Evolutionary conservation across 129 eudicot genomes (phyloP), one percentile per base, ranked within the genome.

Genomic region (Ambrosia trifida): DNA sequence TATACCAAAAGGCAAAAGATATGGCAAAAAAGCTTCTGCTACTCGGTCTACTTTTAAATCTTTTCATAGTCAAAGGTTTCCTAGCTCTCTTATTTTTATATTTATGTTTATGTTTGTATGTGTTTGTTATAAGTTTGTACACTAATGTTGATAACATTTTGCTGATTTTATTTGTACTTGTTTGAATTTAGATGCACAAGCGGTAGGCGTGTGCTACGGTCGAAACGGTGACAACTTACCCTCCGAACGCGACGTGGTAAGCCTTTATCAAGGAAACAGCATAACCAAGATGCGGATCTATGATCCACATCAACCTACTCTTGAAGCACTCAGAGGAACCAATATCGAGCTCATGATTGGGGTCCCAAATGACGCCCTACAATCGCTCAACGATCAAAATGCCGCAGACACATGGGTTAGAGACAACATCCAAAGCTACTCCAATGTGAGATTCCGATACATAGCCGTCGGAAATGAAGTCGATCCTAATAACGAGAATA

Each of bases 381-480:
- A 69, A 44, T n/a, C 67, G 10, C 72, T 89, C 4, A 33, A 65
- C 7, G 70, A 46, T 56, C 86, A 28, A 20, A 32, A 62, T 0
- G 54, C 30, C 0, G 96, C 92, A 1, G 58, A 32, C 8, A 31
- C 69, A 3, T 89, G 96, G 96, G 87, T 89, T 33, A 76, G 70
- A 13, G 57, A 53, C 59, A 86, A 89, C 69, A 54, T 89, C 9
- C 52, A 14, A 33, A 57, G 72, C 58, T 82, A 76, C 76, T 70
- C 85, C 0, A 65, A 69, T 2, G 80, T 84, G 59, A 81, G 62
- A 33, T 78, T 88, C 11, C 60, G 54, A 17, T 86, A 84, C 80
- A 73, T 86, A 16, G 85, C 78, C 1, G 92, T 86, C 0, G 87
- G 92, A 58, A 83, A 89, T 47, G 96, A 81, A 65, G 77, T 86